Base-by-base conservation (phyloP, 257 asterid genomes). In the Primulina huaijiensis region DNA sequence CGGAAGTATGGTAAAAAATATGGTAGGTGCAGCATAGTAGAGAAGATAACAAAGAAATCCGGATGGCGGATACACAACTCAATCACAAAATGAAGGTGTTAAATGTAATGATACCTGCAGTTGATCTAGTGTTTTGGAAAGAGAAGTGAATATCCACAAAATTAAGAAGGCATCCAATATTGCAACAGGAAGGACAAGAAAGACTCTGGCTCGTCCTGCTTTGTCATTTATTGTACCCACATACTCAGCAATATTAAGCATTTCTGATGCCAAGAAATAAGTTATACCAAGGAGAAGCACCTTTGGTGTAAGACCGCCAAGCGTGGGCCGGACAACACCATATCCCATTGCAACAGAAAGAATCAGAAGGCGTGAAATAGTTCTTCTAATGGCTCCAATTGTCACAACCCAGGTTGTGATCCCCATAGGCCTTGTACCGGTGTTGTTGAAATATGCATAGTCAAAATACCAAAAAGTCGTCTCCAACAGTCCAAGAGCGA, bases 251-350 rank as follows among this genome's bases (percentile, higher is more conserved):
- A 91, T 75, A 77, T 87, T 89, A 25, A 94, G 84, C 91, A 94
- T 77, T 81, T 88, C 95, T 17, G 95, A 68, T 63, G 99, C 98
- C 80, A 94, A 29, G 69, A 94, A 87, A 64, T 85, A 94, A 40
- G 99, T 94, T 60, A 63, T 61, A 71, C 99, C 99, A 80, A 91
- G 75, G 30, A 89, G 90, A 74, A 94, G 81, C 81, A 94, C 97
- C 81, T 94, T 94, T 33, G 95, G 82, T 46, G 99, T 91, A 46
- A 94, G 86, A 59, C 98, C 99, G 72, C 98, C 99, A 70, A 94
- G 97, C 31, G 99, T 94, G 62, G 99, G 99, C 7, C 97, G 89
- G 60, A 91, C 95, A 59, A 94, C 97, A 55, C 99, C 99, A 76
- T 88, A 94, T 60, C 99, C 99, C 99, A 91, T 94, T 43, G 99